Evolutionary conservation across 768 basidiomycete genomes (phyloP).

Genomic region (Pleurotus sapidus): DNA sequence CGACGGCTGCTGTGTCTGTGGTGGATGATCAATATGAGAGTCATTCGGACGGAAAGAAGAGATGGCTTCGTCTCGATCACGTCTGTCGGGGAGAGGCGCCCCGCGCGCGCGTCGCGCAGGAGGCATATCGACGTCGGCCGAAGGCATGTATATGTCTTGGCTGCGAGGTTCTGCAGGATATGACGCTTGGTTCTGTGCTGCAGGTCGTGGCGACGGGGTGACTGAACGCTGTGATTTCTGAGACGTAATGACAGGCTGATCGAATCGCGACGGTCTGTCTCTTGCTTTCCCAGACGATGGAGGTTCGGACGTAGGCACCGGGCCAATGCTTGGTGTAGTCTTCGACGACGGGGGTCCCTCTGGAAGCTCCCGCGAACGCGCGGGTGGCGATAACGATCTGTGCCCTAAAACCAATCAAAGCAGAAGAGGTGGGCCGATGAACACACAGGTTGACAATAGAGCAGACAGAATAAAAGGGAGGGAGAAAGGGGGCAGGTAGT

Average conservation of each 20-base stretch:
- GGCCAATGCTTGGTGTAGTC: neutral
- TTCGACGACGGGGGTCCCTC: neutral
- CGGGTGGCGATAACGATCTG: constrained; percentile 34
- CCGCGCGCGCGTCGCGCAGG: neutral
- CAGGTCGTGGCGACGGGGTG: neutral
- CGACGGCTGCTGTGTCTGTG: neutral
- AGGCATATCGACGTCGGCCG: neutral
- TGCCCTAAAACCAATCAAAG: constrained; percentile 42
- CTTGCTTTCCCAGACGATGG: neutral
- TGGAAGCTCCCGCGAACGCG: constrained; percentile 24
- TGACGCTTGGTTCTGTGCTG: neutral
- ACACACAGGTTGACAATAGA: constrained; percentile 28
- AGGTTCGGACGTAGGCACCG: neutral
- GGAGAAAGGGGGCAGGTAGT: constrained; percentile 29
- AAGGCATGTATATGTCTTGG: neutral
- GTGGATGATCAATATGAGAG: constrained; percentile 6
- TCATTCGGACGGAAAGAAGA: constrained; percentile 4
- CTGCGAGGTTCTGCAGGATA: neutral
- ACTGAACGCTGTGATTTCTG: neutral
- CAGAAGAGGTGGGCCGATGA: constrained; percentile 29
- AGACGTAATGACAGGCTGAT: constrained; percentile 1
- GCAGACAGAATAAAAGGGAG: constrained; percentile 27
- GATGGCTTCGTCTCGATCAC: constrained; percentile 3
- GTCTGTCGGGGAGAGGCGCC: neutral
- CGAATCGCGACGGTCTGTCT: constrained; percentile 3